A percentile compares a stretch with the other conserved stretches of the same genome.
Conservation (phyloP, 495 filamentous ascomycete species). For the Darksidea phi region DNA sequence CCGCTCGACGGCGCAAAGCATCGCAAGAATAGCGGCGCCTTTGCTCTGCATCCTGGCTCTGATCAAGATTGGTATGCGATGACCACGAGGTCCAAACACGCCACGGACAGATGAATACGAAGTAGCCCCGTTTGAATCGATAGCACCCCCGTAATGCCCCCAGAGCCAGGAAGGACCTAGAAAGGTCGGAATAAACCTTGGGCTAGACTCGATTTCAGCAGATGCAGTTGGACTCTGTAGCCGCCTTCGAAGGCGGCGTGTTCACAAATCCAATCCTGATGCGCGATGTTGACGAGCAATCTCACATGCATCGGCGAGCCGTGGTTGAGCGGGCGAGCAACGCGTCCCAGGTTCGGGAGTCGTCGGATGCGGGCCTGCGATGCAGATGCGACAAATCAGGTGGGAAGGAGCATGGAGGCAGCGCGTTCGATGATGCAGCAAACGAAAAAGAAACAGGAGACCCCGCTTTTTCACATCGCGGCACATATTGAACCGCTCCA, state of each 20-base stretch:
- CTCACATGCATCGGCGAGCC: slow-evolving; percentile 9
- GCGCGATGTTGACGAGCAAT: neutral
- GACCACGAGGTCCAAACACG: neutral
- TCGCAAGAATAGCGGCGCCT: too few relatives aligned
- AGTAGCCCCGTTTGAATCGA: neutral
- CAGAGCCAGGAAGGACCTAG: neutral
- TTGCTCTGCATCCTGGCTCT: neutral
- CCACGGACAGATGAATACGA: neutral
- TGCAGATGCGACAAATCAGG: slow-evolving; percentile 12
- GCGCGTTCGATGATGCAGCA: slow-evolving; percentile 9
- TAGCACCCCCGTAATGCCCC: neutral
- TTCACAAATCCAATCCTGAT: neutral
- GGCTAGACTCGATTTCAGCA: too few relatives aligned
- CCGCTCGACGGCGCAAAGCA: too few relatives aligned
- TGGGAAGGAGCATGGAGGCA: too few relatives aligned
- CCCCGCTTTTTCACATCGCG: slow-evolving; percentile 22
- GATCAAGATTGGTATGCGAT: neutral
- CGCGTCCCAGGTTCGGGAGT: neutral
- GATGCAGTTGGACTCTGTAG: too few relatives aligned
- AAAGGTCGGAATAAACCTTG: neutral
- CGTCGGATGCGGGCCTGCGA: slow-evolving; percentile 19
- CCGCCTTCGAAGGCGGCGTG: too few relatives aligned
- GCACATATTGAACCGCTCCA: too few relatives aligned
- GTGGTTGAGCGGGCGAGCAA: slow-evolving; percentile 2
- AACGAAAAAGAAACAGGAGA: neutral